Evolutionary conservation across 805 yeast species (phyloP), one percentile per base, ranked within the genome.

Genomic region (Kregervanrija pseudodelftensis): DNA sequence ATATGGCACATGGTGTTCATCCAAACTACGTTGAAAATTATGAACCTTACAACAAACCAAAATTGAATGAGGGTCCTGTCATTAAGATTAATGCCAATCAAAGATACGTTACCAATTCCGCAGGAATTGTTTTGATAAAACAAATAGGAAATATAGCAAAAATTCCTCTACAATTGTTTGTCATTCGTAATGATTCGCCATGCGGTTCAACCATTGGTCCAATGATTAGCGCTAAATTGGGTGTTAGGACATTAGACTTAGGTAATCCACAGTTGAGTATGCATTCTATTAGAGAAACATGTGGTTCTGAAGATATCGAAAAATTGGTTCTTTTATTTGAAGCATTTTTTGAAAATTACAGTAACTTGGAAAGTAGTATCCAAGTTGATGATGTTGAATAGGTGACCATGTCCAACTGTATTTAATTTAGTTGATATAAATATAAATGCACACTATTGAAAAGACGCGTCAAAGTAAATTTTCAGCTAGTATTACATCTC

Each of bases 181-280:
- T 90, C n/a, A 95, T 85, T 28, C 77, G 91, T 45, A 93, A 91
- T 62, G 95, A 85, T 59, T 80, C 95, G 2, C 87, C 96, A 3
- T 91, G 98, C 66, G 99, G 99, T 3, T 83, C 95, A 1, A 91
- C 99, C 1, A 91, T 91, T 57, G 99, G 98, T 1, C 98, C 98
- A 15, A 85, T 90, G 64, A 69, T 91, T 46, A 83, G 96, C 33
- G 82, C 95, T 3, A 84, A 84, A 53, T 73, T 89, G 34, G 98
- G 98, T 43, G 74, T 90, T 41, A 75, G 93, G 59, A 86, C 96
- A 3, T 65, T 90, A 49, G 98, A 90, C 64, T 65, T 90, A 43
- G 98, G 98, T 46, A 87, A 86, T 57, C 95, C 96, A 1, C 93
- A 89, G 57, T 69, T 90, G 55, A 81, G 93, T 47, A 90, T 90